These are phyloP conservation scores for Saccharomyces hybrid DNA, from an alignment of 1,139 yeast species.

Conservation along the genomic window DNA sequence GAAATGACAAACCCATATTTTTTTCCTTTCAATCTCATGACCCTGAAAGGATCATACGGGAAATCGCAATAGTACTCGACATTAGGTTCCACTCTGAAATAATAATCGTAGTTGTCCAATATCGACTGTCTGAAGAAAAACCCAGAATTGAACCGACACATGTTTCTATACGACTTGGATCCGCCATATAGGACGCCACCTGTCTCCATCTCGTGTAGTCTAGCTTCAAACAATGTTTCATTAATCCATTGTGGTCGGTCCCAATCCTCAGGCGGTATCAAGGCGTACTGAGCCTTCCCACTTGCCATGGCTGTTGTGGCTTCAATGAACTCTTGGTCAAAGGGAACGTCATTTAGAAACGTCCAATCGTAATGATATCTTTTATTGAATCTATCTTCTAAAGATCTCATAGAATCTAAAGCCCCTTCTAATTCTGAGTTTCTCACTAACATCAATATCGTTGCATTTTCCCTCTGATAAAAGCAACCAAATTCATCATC, in stretches of 20 bases:
- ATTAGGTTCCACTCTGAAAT: conserved; percentile 91
- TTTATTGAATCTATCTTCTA: no score
- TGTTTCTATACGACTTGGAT: conserved; percentile 68
- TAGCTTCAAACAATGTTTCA: no score
- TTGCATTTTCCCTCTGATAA: conserved; percentile 45
- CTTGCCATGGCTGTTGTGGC: no score
- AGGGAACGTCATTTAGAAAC: no score
- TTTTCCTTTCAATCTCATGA: conserved; percentile 63
- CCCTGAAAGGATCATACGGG: conserved; percentile 73
- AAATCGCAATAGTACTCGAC: conserved; percentile 82
- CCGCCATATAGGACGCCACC: conserved; percentile 68
- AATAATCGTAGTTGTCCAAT: conserved; percentile 63
- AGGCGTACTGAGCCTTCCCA: no score
- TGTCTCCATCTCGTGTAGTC: conserved; percentile 45
- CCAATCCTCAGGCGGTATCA: no score
- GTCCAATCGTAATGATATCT: no score
- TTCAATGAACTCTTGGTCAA: no score
- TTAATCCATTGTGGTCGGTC: no score
- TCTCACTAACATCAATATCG: conserved; percentile 18
- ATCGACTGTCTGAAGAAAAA: conserved; percentile 69
- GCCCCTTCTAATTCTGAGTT: no score
- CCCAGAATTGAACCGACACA: conserved; percentile 82
- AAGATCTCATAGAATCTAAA: no score
- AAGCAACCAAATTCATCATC: not conserved
- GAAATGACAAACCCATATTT: conserved; percentile 83